Percentiles rank a stretch among this genome's conserved stretches.
These are phyloP conservation scores for Claviceps sp. DNA, from an alignment of 2,329 filamentous ascomycete genomes.

Conservation along the genomic window DNA sequence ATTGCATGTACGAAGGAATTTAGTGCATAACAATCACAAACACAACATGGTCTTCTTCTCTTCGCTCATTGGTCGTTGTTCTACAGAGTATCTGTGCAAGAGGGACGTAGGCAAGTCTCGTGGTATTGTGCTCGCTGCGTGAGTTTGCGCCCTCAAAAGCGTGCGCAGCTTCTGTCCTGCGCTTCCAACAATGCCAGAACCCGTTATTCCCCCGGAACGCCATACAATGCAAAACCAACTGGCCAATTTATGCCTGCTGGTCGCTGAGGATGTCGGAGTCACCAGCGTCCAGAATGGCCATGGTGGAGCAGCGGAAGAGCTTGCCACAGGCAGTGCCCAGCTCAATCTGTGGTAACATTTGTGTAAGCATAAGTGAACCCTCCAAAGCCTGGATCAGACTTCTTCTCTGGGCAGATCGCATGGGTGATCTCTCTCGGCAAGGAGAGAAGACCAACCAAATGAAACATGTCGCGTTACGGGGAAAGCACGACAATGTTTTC, in stretches of 20 bases:
- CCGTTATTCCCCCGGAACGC: conserved; percentile 30
- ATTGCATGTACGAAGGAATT: no score
- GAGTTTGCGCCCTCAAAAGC: no score
- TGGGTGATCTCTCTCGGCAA: conserved; percentile 13
- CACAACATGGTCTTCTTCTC: no score
- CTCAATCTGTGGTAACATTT: conserved; percentile 60
- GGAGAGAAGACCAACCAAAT: not conserved
- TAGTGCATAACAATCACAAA: no score
- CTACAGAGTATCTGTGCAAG: no score
- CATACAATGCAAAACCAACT: conserved; percentile 18
- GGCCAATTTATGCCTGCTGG: conserved; percentile 43
- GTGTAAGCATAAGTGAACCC: conserved; percentile 56
- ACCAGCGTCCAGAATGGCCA: conserved; percentile 94
- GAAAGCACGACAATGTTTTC: not conserved
- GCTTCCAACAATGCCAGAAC: conserved; percentile 11
- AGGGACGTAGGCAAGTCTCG: no score
- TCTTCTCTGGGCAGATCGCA: conserved; percentile 72
- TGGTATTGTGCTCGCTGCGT: no score
- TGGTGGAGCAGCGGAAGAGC: conserved; percentile 95
- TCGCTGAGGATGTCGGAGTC: conserved; percentile 94
- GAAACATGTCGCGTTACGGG: not conserved
- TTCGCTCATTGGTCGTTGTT: no score
- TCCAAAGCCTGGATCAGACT: conserved; percentile 78
- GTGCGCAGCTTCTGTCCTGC: no score
- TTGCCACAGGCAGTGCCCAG: conserved; percentile 97